Evolutionary conservation across 1,139 yeast genomes (phyloP).

Genomic region (Saccharomycopsis crataegensis): DNA sequence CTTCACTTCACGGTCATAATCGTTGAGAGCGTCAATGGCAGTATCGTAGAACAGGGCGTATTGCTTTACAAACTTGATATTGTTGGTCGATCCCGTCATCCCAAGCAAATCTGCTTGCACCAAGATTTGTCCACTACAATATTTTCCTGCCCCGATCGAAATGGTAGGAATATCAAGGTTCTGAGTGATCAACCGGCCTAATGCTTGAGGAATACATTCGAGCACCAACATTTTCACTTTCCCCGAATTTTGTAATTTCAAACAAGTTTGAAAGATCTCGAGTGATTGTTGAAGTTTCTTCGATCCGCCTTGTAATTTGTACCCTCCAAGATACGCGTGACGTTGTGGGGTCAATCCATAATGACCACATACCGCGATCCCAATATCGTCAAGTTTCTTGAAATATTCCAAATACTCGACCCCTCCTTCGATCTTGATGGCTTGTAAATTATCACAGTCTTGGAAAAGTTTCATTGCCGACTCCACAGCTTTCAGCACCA

Average conservation of each 20-base stretch:
- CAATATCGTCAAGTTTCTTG: conserved; percentile 46
- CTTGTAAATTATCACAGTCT: conserved; percentile 60
- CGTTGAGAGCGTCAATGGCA: conserved; percentile 45
- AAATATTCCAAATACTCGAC: conserved; percentile 44
- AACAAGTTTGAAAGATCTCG: conserved; percentile 59
- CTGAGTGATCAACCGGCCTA: conserved; percentile 61
- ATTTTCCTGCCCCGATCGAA: conserved; percentile 92
- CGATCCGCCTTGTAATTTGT: conserved; percentile 67
- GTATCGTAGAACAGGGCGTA: conserved; percentile 47
- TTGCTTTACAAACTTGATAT: conserved; percentile 72
- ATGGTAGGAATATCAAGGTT: conserved; percentile 68
- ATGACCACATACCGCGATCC: conserved; percentile 90
- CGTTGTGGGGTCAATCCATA: conserved; percentile 90
- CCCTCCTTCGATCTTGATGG: conserved; percentile 87
- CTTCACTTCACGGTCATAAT: conserved; percentile 56
- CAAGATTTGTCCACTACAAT: conserved; percentile 81
- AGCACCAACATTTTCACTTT: conserved; percentile 59
- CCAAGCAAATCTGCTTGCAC: conserved; percentile 85
- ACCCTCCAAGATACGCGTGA: conserved; percentile 75
- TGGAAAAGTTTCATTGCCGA: conserved; percentile 57
- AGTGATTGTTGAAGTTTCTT: conserved; percentile 47
- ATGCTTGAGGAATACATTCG: conserved; percentile 77
- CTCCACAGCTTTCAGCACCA: conserved; percentile 55
- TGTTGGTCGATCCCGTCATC: conserved; percentile 48
- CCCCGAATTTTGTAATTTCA: conserved; percentile 67